Base-by-base conservation (phyloP, 2,329 filamentous ascomycete genomes). In the Malbranchea cinnamomea region DNA sequence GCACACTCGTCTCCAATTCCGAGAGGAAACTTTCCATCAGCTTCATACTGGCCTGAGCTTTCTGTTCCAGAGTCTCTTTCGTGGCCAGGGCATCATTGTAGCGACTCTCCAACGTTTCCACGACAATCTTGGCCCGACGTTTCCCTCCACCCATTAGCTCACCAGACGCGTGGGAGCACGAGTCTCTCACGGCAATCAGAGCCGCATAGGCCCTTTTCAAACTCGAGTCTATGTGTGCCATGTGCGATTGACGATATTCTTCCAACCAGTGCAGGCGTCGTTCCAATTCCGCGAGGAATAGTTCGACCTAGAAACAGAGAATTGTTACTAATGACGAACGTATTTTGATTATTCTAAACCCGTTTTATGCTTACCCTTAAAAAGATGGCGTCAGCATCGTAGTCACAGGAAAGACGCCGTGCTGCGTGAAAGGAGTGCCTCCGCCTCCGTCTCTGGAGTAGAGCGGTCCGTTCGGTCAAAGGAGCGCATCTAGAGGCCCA, bases 121-220 rank as follows among this genome's bases (percentile, higher is more conserved):
- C 83, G 60, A 95, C 76, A 35, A 95, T 72, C 40, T 82, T 79
- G 36, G 91, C 74, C 37, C 84, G 71, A 40, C 82, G 73, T 30
- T 81, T 76, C 13, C 89, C 85, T 21, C 80, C 81, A 33, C 84
- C 89, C 42, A 95, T 72, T 26, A 94, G 71, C 48, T 89, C 87
- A 38, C 83, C 87, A 1, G 85, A 91, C 12, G 87, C 84, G 40
- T 85, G 74, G 22, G 82, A 83, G 55, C 89, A 98, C 44, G 83
- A 74, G 41, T 83, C 76, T 37, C 85, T 75, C 15, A 98, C 85
- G 5, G 82, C 75, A 47, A 87, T 78, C 2, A 98, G 63, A 0
- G 85, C 92, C 10, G 75, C 67, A 55, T 92, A 92, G 12, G 87
- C 83, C 41, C 81, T 73, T 24, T 80, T 76, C 33, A 95, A 74